phyloP scores from a whole-genome alignment of 306 rosid species.

The Sindora glabra region DNA sequence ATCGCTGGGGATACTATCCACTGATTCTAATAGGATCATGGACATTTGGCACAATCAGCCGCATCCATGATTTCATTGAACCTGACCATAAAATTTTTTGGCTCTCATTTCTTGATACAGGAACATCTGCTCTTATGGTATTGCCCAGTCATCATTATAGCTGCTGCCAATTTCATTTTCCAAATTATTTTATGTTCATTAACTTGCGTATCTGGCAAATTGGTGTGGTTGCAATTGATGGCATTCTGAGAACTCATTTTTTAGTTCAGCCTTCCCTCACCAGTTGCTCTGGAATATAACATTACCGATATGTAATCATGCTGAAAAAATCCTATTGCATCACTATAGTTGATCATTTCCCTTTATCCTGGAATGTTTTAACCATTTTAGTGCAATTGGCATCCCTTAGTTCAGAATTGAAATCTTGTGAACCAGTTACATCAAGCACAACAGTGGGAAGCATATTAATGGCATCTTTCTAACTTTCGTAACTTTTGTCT shows the following conservation, averaged over 20 bases:
- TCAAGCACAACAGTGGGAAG: no score
- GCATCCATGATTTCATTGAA: slow-evolving; percentile 84
- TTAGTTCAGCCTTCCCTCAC: no score
- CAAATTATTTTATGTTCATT: not conserved
- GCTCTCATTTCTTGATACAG: slow-evolving; percentile 92
- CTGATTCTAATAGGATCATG: slow-evolving; percentile 92
- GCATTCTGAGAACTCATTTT: no score
- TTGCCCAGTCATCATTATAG: slow-evolving; percentile 7
- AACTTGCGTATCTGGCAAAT: not conserved
- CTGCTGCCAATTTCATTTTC: slow-evolving; percentile 12
- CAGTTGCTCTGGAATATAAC: no score
- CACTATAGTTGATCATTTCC: no score
- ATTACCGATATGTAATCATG: no score
- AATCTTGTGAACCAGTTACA: no score
- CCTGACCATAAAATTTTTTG: slow-evolving; percentile 85
- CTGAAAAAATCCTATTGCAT: no score
- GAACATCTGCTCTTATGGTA: slow-evolving; percentile 92
- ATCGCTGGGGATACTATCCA: slow-evolving; percentile 96
- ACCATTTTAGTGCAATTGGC: no score
- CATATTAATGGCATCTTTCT: no score
- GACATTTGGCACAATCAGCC: slow-evolving; percentile 91
- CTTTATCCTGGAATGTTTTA: no score
- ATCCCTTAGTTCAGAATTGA: no score
- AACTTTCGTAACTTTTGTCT: slow-evolving; percentile 5
- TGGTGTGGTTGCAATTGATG: not conserved